Evolutionary conservation across 352 stramenopile species (phyloP).

Genomic region (Stramenopiles sp.): DNA sequence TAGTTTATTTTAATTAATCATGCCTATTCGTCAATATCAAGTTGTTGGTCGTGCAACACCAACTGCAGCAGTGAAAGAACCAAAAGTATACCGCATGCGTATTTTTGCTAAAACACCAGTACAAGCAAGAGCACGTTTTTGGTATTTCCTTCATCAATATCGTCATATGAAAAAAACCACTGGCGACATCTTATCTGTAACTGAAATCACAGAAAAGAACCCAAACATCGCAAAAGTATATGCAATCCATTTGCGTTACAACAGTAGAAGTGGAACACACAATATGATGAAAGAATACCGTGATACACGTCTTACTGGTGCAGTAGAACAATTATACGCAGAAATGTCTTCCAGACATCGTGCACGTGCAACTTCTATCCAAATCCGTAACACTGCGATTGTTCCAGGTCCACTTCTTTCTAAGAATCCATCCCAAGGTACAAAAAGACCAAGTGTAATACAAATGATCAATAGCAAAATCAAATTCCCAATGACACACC

Average conservation of each 20-base stretch:
- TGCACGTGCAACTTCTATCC: slow-evolving; percentile 84
- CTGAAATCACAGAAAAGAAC: slow-evolving; percentile 97
- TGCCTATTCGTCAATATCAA: slow-evolving; percentile 85
- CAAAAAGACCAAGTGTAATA: slow-evolving; percentile 81
- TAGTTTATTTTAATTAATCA: too few relatives aligned
- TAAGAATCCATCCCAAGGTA: slow-evolving; percentile 44
- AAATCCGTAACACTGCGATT: slow-evolving; percentile 96
- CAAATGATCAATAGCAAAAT: slow-evolving; percentile 90
- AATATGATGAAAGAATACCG: slow-evolving; percentile 99
- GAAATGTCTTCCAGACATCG: slow-evolving; percentile 96
- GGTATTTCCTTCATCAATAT: slow-evolving; percentile 98
- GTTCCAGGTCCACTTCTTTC: slow-evolving; percentile 36
- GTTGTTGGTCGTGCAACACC: slow-evolving; percentile 93
- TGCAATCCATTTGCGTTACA: slow-evolving; percentile 98
- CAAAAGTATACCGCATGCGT: slow-evolving; percentile 96
- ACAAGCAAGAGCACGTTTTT: slow-evolving; percentile 65
- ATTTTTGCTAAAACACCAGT: slow-evolving; percentile 25
- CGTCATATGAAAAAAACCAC: slow-evolving; percentile 99
- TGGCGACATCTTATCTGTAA: slow-evolving; percentile 96
- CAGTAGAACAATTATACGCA: slow-evolving; percentile 93
- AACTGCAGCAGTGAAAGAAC: slow-evolving; percentile 32
- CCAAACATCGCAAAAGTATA: slow-evolving; percentile 96
- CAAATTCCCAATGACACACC: slow-evolving; percentile 94
- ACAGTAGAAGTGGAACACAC: slow-evolving; percentile 95
- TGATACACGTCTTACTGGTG: slow-evolving; percentile 85